Conservation (phyloP, 2,329 filamentous ascomycete genomes). For the Drechslerella stenobrocha region DNA sequence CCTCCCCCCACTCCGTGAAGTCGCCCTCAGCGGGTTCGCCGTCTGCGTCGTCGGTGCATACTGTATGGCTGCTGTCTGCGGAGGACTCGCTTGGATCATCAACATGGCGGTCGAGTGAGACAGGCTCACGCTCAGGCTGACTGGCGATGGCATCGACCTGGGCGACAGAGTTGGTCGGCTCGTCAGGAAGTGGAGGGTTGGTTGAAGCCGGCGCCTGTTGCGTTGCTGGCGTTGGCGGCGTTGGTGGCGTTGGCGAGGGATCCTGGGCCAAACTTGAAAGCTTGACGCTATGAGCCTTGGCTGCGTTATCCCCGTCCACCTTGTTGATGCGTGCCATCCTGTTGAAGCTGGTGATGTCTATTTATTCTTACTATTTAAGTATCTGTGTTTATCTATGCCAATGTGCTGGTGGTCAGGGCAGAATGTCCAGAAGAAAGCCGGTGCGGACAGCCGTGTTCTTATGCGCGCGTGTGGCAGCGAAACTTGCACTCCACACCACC, state of each 20-base stretch:
- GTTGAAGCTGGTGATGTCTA: slow-evolving; percentile 1
- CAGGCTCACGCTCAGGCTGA: slow-evolving; percentile 18
- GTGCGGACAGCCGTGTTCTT: too few species aligned
- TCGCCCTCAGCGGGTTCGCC: too few species aligned
- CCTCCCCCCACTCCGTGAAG: slow-evolving; percentile 36
- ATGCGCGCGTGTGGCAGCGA: slow-evolving; percentile 11
- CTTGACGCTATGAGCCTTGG: too few species aligned
- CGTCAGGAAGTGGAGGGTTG: too few species aligned
- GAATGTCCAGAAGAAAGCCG: too few species aligned
- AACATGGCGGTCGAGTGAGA: slow-evolving; percentile 29
- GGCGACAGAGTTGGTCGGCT: slow-evolving; percentile 25
- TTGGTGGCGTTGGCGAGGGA: too few species aligned
- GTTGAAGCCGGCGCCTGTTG: slow-evolving; percentile 23
- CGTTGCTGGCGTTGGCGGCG: slow-evolving; percentile 40
- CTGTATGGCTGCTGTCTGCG: slow-evolving; percentile 20
- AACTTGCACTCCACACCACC: slow-evolving; percentile 10
- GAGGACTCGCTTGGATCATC: slow-evolving; percentile 20
- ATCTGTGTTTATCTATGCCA: too few species aligned
- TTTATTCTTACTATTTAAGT: neutral
- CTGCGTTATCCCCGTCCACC: too few species aligned
- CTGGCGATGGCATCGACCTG: slow-evolving; percentile 21
- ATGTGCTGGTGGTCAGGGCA: neutral
- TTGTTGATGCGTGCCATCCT: slow-evolving; percentile 28
- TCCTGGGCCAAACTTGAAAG: slow-evolving; percentile 29
- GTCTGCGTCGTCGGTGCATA: slow-evolving; percentile 18